These are phyloP conservation scores for Debaryomycetaceae sp. DNA, from an alignment of 1,139 yeast genomes.

Conservation along the genomic window DNA sequence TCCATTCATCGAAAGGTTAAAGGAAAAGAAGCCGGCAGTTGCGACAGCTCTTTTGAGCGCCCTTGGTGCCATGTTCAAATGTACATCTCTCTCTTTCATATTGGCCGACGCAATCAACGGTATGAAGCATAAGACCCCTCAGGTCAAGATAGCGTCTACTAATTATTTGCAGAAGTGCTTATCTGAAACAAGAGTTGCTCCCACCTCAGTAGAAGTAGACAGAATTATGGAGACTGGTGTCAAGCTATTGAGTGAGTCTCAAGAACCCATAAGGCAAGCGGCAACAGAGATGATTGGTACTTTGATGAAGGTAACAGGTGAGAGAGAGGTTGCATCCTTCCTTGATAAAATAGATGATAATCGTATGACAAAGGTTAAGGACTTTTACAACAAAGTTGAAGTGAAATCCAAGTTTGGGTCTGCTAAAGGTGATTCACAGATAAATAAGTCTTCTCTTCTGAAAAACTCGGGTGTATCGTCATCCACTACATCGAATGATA, in stretches of 20 bases:
- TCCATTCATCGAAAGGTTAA: slow-evolving; percentile 76
- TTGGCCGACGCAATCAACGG: slow-evolving; percentile 58
- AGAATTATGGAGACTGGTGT: slow-evolving; percentile 51
- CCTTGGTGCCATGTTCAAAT: slow-evolving; percentile 58
- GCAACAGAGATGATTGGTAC: slow-evolving; percentile 81
- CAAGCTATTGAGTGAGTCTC: slow-evolving; percentile 73
- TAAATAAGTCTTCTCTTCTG: not conserved
- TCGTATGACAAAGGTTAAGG: slow-evolving; percentile 63
- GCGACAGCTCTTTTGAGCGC: slow-evolving; percentile 66
- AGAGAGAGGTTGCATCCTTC: slow-evolving; percentile 56
- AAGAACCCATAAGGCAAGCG: slow-evolving; percentile 78
- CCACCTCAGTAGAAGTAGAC: slow-evolving; percentile 53
- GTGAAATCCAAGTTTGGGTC: slow-evolving; percentile 38
- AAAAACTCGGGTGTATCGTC: not conserved
- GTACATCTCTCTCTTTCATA: slow-evolving; percentile 53
- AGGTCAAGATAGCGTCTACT: slow-evolving; percentile 67
- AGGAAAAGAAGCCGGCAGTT: slow-evolving; percentile 82
- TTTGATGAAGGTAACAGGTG: slow-evolving; percentile 78
- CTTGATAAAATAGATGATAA: slow-evolving; percentile 74
- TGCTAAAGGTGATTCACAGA: slow-evolving; percentile 3
- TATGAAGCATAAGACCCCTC: slow-evolving; percentile 80
- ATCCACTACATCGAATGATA: not conserved
- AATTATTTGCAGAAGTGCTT: slow-evolving; percentile 66
- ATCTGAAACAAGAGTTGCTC: slow-evolving; percentile 45
- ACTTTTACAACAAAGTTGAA: slow-evolving; percentile 52